Conservation (phyloP, 352 stramenopile genomes). For the Thalassiosira exigua region DNA sequence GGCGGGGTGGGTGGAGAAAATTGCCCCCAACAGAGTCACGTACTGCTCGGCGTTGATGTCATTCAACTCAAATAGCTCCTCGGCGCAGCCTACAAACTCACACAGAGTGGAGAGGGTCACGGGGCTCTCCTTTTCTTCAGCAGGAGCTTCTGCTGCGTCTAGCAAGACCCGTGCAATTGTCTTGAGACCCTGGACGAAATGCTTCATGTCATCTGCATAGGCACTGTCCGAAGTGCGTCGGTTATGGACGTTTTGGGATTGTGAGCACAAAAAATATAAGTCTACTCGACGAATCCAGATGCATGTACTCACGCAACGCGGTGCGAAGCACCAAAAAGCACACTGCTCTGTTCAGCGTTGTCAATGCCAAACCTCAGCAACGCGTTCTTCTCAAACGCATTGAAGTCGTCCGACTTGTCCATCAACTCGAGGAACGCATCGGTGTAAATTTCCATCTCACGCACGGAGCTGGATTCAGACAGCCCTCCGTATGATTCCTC, state of each 20-base stretch:
- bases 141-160: background rate
- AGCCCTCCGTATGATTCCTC: conserved; percentile 8
- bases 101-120: conserved; percentile 34
- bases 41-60: conserved; percentile 32
- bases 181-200: conserved; percentile 36
- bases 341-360: conserved; percentile 24
- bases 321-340: conserved; percentile 41
- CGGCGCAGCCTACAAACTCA: conserved; percentile 34
- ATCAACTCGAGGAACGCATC: conserved; percentile 49
- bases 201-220: conserved; percentile 14
- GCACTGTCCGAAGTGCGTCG: conserved; percentile 21
- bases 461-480: conserved; percentile 2
- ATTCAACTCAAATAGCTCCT: conserved; percentile 31
- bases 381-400: conserved; percentile 41
- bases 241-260: background rate
- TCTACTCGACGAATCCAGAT: too few relatives aligned
- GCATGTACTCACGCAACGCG: conserved; percentile 28
- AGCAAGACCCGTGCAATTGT: conserved; percentile 38
- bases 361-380: conserved; percentile 44
- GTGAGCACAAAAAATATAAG: too few relatives aligned
- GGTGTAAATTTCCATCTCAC: conserved; percentile 7
- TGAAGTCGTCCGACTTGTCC: conserved; percentile 31
- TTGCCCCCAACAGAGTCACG: conserved; percentile 44
- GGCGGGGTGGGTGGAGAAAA: conserved; percentile 19
- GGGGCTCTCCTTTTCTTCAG: conserved; percentile 10